Percentiles rank a stretch among this genome's conserved stretches.
phyloP scores from a whole-genome alignment of 2,329 filamentous ascomycete species.

The Nectriaceae sp. region DNA sequence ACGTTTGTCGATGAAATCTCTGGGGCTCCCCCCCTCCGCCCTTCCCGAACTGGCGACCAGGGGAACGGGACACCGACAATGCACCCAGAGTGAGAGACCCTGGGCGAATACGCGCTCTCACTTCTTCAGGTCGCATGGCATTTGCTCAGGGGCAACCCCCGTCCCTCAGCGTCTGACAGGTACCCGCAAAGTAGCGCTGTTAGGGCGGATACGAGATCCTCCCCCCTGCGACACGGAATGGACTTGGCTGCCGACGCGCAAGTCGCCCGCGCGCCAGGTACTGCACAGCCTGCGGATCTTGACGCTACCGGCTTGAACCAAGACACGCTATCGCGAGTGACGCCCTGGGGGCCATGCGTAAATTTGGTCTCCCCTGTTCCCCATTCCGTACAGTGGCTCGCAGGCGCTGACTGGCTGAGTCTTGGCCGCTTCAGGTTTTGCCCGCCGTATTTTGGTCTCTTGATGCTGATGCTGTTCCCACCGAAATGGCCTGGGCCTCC shows the following conservation, averaged over 20 bases:
- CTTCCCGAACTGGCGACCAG: background rate
- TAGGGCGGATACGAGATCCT: constrained; percentile 33
- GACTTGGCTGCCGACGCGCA: constrained; percentile 6
- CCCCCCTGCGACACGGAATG: no score
- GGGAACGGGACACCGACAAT: background rate
- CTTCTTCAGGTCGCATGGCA: background rate
- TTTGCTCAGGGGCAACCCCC: background rate
- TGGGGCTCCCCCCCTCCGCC: background rate
- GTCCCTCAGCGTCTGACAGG: constrained; percentile 9
- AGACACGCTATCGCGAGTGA: constrained; percentile 25
- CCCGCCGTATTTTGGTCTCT: no score
- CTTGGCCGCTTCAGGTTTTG: no score
- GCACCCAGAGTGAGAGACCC: background rate
- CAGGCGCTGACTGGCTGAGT: constrained; percentile 5
- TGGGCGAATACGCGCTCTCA: background rate
- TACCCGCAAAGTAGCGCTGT: constrained; percentile 25
- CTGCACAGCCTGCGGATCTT: constrained; percentile 27
- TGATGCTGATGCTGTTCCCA: no score
- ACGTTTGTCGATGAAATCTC: no score
- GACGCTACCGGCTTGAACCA: constrained; percentile 12
- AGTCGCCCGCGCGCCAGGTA: constrained; percentile 15
- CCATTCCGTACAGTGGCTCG: constrained; percentile 15
- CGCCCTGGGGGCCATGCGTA: constrained; percentile 9
- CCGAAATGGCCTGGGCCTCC: no score
- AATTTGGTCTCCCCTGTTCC: constrained; percentile 6